A percentile compares a stretch with the other conserved stretches of the same genome.
Conservation (phyloP, 306 rosid species). For the Canavalia ensiformis region DNA sequence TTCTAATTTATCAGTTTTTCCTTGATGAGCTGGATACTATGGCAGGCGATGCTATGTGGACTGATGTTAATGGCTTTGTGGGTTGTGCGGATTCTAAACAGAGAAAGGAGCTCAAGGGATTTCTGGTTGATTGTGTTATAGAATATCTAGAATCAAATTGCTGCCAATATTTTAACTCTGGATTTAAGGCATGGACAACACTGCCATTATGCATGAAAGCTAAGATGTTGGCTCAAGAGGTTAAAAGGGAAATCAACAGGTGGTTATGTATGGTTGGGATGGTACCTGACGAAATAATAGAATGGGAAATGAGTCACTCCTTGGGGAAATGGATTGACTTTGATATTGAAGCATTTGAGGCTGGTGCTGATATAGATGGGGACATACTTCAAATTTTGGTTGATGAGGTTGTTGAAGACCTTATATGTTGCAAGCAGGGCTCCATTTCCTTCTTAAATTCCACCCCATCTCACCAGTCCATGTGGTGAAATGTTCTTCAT, state of each 20-base stretch:
- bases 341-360: conserved; percentile 76
- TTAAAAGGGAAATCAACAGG: conserved; percentile 62
- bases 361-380: conserved; percentile 65
- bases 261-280: conserved; percentile 71
- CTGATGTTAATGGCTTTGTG: conserved; percentile 37
- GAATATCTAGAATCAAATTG: conserved; percentile 73
- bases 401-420: conserved; percentile 72
- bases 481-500: conserved; percentile 15
- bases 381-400: conserved; percentile 70
- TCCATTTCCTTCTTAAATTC: conserved; percentile 41
- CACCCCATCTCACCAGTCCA: neutral
- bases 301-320: conserved; percentile 85
- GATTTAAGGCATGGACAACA: conserved; percentile 62
- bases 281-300: conserved; percentile 78
- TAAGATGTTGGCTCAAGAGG: conserved; percentile 57
- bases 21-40: conserved; percentile 61
- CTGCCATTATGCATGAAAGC: conserved; percentile 49
- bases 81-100: conserved; percentile 49
- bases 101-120: conserved; percentile 58
- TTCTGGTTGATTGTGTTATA: conserved; percentile 71
- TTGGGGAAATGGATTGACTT: conserved; percentile 83
- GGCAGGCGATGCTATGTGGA: conserved; percentile 51
- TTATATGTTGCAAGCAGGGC: conserved; percentile 49
- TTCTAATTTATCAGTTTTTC: conserved; percentile 55
- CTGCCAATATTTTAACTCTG: conserved; percentile 55